These are phyloP conservation scores for Tylopilus sp. DNA, from an alignment of 768 basidiomycete species.

Conservation along the genomic window DNA sequence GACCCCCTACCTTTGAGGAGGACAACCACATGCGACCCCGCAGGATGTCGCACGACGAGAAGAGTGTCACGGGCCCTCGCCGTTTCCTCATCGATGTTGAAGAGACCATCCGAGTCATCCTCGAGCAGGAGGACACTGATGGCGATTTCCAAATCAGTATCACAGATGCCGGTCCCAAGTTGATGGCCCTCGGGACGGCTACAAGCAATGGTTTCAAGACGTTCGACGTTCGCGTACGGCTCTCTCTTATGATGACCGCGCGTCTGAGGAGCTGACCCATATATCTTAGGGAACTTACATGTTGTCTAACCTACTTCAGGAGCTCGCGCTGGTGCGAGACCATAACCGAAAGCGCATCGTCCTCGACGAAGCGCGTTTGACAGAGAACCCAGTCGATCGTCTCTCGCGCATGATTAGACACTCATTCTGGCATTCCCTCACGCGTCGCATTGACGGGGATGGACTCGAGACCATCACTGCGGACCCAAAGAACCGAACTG, in stretches of 20 bases:
- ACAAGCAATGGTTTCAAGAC: slow-evolving; percentile 98
- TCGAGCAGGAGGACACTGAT: slow-evolving; percentile 98
- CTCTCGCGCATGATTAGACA: slow-evolving; percentile 96
- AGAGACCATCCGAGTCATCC: slow-evolving; percentile 92
- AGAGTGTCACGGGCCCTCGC: slow-evolving; percentile 71
- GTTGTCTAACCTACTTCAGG: slow-evolving; percentile 98
- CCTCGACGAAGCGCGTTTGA: slow-evolving; percentile 96
- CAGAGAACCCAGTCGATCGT: slow-evolving; percentile 96
- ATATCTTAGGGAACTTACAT: slow-evolving; percentile 88
- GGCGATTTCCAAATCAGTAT: slow-evolving; percentile 96
- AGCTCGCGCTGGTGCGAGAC: slow-evolving; percentile 93
- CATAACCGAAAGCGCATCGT: slow-evolving; percentile 95
- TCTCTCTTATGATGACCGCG: not conserved
- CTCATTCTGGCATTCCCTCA: slow-evolving; percentile 98
- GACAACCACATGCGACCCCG: slow-evolving; percentile 71
- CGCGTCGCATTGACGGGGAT: slow-evolving; percentile 94
- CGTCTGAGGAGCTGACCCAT: slow-evolving; percentile 7
- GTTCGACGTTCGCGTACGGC: slow-evolving; percentile 85
- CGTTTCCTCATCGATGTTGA: slow-evolving; percentile 97
- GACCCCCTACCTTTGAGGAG: slow-evolving; percentile 69
- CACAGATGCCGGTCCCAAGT: slow-evolving; percentile 94
- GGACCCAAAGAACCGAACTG: slow-evolving; percentile 96
- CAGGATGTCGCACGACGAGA: slow-evolving; percentile 91
- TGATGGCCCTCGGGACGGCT: slow-evolving; percentile 93
- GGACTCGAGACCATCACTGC: slow-evolving; percentile 97